These are phyloP conservation scores for Candolleomyces eurysporus DNA, from an alignment of 768 basidiomycete genomes.

Conservation along the genomic window DNA sequence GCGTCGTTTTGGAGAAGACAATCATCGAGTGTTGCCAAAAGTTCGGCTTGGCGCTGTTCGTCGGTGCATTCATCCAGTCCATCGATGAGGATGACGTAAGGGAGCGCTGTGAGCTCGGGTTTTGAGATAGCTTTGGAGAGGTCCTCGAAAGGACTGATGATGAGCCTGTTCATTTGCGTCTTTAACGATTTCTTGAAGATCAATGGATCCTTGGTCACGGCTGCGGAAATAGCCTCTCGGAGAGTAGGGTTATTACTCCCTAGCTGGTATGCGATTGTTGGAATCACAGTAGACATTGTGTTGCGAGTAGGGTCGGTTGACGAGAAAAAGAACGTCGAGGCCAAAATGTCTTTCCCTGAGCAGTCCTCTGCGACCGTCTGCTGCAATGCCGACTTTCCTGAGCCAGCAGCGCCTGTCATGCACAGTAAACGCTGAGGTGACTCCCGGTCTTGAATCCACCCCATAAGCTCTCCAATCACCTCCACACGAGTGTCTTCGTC, in stretches of 20 bases:
- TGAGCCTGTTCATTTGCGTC: constrained; percentile 6
- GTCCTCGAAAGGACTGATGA: constrained; percentile 1
- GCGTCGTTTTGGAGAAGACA: background rate
- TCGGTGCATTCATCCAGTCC: constrained; percentile 16
- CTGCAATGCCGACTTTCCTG: constrained; percentile 3
- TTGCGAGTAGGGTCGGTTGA: background rate
- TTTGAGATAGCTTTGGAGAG: background rate
- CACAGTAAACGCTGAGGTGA: background rate
- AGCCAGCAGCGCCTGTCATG: constrained; percentile 3
- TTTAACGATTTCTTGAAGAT: background rate
- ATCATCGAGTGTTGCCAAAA: background rate
- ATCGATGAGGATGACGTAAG: constrained; percentile 7
- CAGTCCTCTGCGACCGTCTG: background rate
- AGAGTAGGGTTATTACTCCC: background rate
- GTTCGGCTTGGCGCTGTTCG: background rate
- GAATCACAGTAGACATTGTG: background rate
- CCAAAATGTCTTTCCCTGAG: background rate
- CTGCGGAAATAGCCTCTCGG: background rate
- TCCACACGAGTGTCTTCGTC: constrained; percentile 1
- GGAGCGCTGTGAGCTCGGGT: background rate
- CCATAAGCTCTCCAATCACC: background rate
- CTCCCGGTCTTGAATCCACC: background rate
- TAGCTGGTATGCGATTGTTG: constrained; percentile 13
- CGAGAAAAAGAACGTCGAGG: constrained; percentile 6
- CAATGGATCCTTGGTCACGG: background rate